phyloP scores from a whole-genome alignment of 192 early-diverging fungal genomes.

The Dissophora globulifera region DNA sequence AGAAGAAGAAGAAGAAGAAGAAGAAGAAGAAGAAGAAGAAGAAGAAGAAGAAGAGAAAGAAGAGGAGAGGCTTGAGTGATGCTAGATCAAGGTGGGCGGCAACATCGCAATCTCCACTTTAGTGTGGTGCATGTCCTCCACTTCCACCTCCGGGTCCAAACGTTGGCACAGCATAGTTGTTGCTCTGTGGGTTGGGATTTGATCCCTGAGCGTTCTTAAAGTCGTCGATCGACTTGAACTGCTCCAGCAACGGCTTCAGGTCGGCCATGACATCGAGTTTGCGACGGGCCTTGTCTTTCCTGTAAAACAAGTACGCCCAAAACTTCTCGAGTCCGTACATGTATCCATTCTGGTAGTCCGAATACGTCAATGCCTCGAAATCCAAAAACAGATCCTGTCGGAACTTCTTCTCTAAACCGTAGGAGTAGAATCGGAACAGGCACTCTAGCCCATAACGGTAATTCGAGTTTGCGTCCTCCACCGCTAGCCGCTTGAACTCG shows the following conservation, averaged over 20 bases:
- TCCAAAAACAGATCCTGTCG: constrained; percentile 87
- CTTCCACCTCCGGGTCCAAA: constrained; percentile 13
- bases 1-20: too few species aligned
- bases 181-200: constrained; percentile 25
- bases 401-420: constrained; percentile 92
- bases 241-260: constrained; percentile 65
- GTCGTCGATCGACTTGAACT: constrained; percentile 62
- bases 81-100: too few species aligned
- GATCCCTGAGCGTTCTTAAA: constrained; percentile 36
- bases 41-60: too few species aligned
- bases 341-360: constrained; percentile 76
- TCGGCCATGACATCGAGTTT: constrained; percentile 66
- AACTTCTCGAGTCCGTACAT: constrained; percentile 96
- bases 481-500: constrained; percentile 90
- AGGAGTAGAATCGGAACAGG: constrained; percentile 96
- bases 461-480: constrained; percentile 85
- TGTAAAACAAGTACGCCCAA: constrained; percentile 93
- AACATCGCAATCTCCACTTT: too few species aligned
- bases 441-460: constrained; percentile 96
- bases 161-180: constrained; percentile 32
- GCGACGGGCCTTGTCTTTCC: constrained; percentile 82
- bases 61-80: too few species aligned
- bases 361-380: constrained; percentile 84
- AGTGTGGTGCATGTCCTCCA: background rate
- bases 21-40: too few species aligned